Base-by-base conservation (phyloP, 148 eudicot species). In the Euryodendron excelsum region DNA sequence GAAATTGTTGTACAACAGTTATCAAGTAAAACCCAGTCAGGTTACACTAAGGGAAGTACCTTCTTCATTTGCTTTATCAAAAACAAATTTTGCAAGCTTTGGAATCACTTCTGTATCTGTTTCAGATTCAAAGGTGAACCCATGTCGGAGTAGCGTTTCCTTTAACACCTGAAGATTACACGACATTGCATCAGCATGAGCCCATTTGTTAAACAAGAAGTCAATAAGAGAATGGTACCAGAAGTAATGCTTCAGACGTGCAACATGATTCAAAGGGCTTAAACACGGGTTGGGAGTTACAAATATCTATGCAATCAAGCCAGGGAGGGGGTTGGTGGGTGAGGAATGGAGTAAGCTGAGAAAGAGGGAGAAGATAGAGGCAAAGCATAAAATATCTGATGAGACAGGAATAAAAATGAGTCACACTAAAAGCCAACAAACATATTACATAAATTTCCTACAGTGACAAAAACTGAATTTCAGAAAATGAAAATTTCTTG, bases 51-150 rank as follows among this genome's bases (percentile, higher is more conserved):
- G 20, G 68, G 60, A 68, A 78, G 80, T 89, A 88, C 91, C 90
- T 90, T 85, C 97, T 86, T 88, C 99, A 83, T 87, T 89, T 65
- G 98, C 95, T 82, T 93, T 89, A 79, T 96, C 99, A 81, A 87
- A 96, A 52, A 96, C 93, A 88, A 88, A 96, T 82, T 96, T 93
- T 53, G 99, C 99, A 87, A 96, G 99, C 86, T 96, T 96, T 20
- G 99, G 99, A 65, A 96, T 96, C 52, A 96, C 99, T 89, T 96
- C 99, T 68, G 99, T 96, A 79, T 96, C 99, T 37, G 99, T 96
- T 39, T 96, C 99, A 65, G 99, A 96, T 82, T 92, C 98, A 78
- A 96, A 96, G 64, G 80, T 85, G 69, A 93, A 96, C 17, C 98
- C 97, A 84, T 96, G 99, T 18, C 99, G 92, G 72, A 87, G 77